Evolutionary conservation across 495 filamentous ascomycete genomes (phyloP), one percentile per base, ranked within the genome.

Genomic region (Haplographium delicatum): DNA sequence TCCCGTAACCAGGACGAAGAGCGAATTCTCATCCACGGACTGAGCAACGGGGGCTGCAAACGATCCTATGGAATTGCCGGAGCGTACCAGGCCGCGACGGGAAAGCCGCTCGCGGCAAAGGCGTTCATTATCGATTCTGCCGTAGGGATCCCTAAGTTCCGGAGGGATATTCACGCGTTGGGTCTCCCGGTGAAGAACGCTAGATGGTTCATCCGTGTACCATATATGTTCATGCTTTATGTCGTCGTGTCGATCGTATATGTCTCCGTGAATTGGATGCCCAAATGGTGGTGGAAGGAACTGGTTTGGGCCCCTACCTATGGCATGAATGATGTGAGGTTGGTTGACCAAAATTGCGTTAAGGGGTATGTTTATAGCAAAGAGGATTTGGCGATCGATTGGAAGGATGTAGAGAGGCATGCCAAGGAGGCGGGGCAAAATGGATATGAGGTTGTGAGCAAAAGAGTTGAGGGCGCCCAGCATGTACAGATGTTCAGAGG

Each of bases 321-420:
- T 15, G 51, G 63, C 4, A 16, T 65, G 13, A 63, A 66, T 56
- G 61, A 65, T 22, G 34, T 48, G 6, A 28, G 45, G 24, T 44
- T 59, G 11, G 50, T 69, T 53, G 53, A 59, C n/a, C 15, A 30
- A 1, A 34, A 42, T 6, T 51, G 56, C 4, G 56, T 52, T 25
- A 54, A 62, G 37, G 53, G 63, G 15, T 71, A 67, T 55, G 50
- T 71, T 0, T 71, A 68, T 53, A 69, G 65, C 3, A 64, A 63
- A 38, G 62, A 61, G 20, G 69, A 73, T 52, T 18, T 33, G 10
- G 64, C 62, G 34, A 63, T 71, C 8, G 56, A 62, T 20, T 69
- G 62, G 63, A 45, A 59, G 18, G 60, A 67, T 59, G 64, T 70
- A 19, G 59, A 66, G 51, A 43, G 42, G 3, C 64, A 71, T 58